Evolutionary conservation across 2,329 filamentous ascomycete genomes (phyloP), one percentile per base, ranked within the genome.

Genomic region (Xylaria sp.): DNA sequence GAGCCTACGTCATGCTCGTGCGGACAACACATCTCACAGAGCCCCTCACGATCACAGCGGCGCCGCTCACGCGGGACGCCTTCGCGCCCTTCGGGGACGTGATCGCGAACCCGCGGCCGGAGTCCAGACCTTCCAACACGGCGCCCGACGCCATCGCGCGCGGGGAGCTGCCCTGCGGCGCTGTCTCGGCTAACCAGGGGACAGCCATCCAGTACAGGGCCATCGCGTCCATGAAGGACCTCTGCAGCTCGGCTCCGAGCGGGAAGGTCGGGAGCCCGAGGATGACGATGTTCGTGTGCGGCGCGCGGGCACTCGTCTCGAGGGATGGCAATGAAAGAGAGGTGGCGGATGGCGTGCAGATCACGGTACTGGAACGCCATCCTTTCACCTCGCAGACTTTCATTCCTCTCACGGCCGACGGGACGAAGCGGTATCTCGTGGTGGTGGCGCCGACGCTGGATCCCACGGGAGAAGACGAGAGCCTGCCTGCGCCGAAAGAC

Each of bases 301-400:
- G 89, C 59, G 90, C 92, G 10, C 86, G 92, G 42, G 54, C 59
- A 36, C 71, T 69, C 38, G 62, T 59, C 26, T 20, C 42, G 54
- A 38, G 48, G 59, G 60, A 44, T 53, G 60, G 33, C 38, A 61
- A 40, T 28, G 54, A 71, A 63, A 23, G 59, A 74, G 64, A 71
- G 68, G 67, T 26, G 67, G 74, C 38, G 70, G 70, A 48, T 72
- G 74, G 86, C 4, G 92, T 97, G 77, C 83, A 87, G 54, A 86
- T 97, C 63, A 81, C 82, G 23, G 88, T 97, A 66, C 87, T 98
- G 36, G 96, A 99, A 80, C 87, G 96, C 46, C 96, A 99, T 80
- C 95, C 96, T 0, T 98, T 90, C 81, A 98, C 96, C 1, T 93
- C 93, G 1, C 96, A 99, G 82, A 97, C 94, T 0, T 98, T 99